Conservation (phyloP, 768 basidiomycete species). For the Pleurotus pulmonarius region DNA sequence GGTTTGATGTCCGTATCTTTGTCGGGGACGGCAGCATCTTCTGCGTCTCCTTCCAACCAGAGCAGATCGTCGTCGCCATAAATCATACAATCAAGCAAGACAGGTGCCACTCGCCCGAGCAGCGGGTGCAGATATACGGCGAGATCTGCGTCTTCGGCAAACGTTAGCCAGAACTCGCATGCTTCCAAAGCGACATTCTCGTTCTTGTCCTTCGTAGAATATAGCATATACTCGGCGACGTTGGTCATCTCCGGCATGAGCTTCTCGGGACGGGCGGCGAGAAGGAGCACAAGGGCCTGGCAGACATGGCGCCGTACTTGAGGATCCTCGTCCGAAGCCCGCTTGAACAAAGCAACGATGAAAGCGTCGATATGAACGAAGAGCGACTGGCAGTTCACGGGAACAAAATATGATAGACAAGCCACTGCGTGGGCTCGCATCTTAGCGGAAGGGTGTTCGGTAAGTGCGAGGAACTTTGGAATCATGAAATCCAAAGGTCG, state of each 20-base stretch:
- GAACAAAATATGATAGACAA: slow-evolving; percentile 92
- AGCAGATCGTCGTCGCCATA: slow-evolving; percentile 96
- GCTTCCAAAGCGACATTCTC: slow-evolving; percentile 96
- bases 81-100: slow-evolving; percentile 95
- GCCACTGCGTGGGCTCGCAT: slow-evolving; percentile 92
- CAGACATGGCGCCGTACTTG: slow-evolving; percentile 94
- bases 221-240: slow-evolving; percentile 98
- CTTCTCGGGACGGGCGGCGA: slow-evolving; percentile 92
- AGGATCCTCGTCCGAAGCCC: slow-evolving; percentile 92
- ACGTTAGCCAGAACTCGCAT: slow-evolving; percentile 99
- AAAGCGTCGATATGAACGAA: slow-evolving; percentile 90
- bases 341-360: slow-evolving; percentile 90
- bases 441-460: slow-evolving; percentile 81
- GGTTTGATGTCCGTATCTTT: slow-evolving; percentile 97
- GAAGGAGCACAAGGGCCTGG: slow-evolving; percentile 88
- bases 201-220: slow-evolving; percentile 96
- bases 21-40: slow-evolving; percentile 88
- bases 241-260: slow-evolving; percentile 94
- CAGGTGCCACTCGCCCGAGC: slow-evolving; percentile 87
- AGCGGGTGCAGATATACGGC: slow-evolving; percentile 81
- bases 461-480: slow-evolving; percentile 87
- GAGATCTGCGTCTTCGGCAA: slow-evolving; percentile 92
- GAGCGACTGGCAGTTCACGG: slow-evolving; percentile 82
- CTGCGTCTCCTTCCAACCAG: slow-evolving; percentile 89
- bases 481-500: slow-evolving; percentile 95